Evolutionary conservation across 257 asterid species (phyloP).

Genomic region (Marsdenia floribunda): DNA sequence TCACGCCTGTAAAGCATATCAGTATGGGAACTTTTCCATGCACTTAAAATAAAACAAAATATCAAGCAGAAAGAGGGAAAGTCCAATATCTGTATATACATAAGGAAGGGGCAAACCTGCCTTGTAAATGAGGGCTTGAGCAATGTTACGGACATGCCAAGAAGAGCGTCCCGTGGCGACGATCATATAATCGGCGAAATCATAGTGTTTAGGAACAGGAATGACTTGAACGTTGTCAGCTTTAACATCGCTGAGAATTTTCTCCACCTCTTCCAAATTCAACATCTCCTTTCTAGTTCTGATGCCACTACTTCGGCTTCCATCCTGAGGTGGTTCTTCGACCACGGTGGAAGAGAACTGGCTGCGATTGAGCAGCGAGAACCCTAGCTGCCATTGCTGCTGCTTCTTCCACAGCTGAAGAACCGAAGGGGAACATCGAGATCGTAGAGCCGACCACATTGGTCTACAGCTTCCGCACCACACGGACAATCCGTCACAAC

Average conservation of each 20-base stretch:
- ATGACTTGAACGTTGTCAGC: slow-evolving; percentile 75
- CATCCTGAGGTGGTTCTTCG: background rate
- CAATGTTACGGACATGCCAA: slow-evolving; percentile 95
- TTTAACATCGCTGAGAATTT: slow-evolving; percentile 67
- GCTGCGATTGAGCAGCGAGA: slow-evolving; percentile 25
- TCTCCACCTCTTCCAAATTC: slow-evolving; percentile 78
- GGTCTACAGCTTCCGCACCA: slow-evolving; percentile 1
- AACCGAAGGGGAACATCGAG: slow-evolving; percentile 34
- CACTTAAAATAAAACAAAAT: background rate
- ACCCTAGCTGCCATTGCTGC: slow-evolving; percentile 17
- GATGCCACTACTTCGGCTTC: background rate
- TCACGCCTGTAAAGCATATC: background rate
- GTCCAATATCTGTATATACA: background rate
- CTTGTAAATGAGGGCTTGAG: slow-evolving; percentile 85
- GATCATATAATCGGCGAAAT: slow-evolving; percentile 79
- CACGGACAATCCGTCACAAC: too few relatives aligned
- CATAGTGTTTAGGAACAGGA: slow-evolving; percentile 53
- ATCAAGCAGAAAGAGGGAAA: background rate
- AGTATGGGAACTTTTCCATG: background rate
- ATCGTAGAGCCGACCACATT: slow-evolving; percentile 56
- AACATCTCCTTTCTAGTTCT: slow-evolving; percentile 36
- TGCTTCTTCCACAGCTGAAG: slow-evolving; percentile 24
- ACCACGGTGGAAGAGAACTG: slow-evolving; percentile 28
- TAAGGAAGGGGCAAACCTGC: slow-evolving; percentile 30
- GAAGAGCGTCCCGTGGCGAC: slow-evolving; percentile 89